Conservation (phyloP, 257 asterid species). For the Lycium barbarum region DNA sequence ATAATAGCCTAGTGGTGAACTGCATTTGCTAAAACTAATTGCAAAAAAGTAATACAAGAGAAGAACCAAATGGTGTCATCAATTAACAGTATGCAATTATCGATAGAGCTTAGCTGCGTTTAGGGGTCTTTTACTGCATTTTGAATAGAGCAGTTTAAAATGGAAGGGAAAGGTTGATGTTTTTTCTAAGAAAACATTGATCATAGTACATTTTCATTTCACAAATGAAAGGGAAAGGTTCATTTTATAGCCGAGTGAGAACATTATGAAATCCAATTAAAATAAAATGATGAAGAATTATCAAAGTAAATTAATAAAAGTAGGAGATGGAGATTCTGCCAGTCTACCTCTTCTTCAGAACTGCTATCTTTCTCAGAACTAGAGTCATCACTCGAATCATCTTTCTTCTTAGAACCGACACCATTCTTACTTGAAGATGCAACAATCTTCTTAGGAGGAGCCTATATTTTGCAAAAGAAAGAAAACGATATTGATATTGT, state of each 20-base stretch:
- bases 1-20: too few species aligned
- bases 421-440: conserved; percentile 34
- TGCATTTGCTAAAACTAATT: too few species aligned
- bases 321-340: not conserved
- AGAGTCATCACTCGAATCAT: conserved; percentile 36
- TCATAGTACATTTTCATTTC: not conserved
- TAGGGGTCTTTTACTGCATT: too few species aligned
- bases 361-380: conserved; percentile 41
- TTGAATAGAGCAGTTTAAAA: too few species aligned
- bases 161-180: too few species aligned
- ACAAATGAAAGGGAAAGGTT: not conserved
- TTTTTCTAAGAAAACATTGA: not conserved
- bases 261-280: not conserved
- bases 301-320: not conserved
- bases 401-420: conserved; percentile 2
- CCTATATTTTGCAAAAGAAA: conserved; percentile 29
- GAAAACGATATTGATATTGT: not conserved
- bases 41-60: too few species aligned
- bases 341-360: not conserved
- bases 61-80: too few species aligned
- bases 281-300: not conserved
- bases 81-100: too few species aligned
- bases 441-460: conserved; percentile 26
- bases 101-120: too few species aligned
- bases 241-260: not conserved